phyloP scores from a whole-genome alignment of 192 early-diverging fungal species.

The Backusella tuberculispora region DNA sequence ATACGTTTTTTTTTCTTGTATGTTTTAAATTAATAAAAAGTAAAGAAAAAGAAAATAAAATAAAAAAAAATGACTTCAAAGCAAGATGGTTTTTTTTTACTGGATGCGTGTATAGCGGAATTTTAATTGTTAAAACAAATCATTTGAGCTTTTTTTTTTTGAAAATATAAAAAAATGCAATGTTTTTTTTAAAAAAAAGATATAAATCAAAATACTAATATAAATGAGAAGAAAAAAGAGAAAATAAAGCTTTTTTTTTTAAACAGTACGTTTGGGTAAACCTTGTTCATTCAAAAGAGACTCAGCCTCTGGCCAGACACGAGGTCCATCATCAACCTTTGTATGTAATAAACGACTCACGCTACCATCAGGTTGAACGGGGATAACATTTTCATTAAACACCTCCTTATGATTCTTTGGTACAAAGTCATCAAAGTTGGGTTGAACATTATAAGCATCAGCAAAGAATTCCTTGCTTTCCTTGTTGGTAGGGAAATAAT shows the following conservation, averaged over 20 bases:
- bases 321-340: constrained; percentile 91
- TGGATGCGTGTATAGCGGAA: too few relatives aligned
- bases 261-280: constrained; percentile 48
- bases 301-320: constrained; percentile 63
- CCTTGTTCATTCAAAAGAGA: constrained; percentile 68
- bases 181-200: not conserved
- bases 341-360: constrained; percentile 92
- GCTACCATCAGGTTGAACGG: constrained; percentile 67
- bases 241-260: constrained; percentile 6
- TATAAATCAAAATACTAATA: not conserved
- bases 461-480: constrained; percentile 56
- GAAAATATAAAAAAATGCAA: not conserved
- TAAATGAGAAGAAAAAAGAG: not conserved
- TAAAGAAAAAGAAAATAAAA: not conserved
- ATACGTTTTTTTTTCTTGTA: not conserved
- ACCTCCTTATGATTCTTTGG: constrained; percentile 46
- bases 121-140: too few relatives aligned
- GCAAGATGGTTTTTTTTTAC: not conserved
- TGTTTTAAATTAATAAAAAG: not conserved
- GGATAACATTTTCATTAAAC: constrained; percentile 58
- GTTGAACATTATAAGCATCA: constrained; percentile 50
- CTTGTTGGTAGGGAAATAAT: constrained; percentile 77
- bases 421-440: constrained; percentile 33
- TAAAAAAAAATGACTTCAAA: not conserved
- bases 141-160: not conserved